phyloP scores from a whole-genome alignment of 2,329 filamentous ascomycete species.

The Colletotrichum sublineola region DNA sequence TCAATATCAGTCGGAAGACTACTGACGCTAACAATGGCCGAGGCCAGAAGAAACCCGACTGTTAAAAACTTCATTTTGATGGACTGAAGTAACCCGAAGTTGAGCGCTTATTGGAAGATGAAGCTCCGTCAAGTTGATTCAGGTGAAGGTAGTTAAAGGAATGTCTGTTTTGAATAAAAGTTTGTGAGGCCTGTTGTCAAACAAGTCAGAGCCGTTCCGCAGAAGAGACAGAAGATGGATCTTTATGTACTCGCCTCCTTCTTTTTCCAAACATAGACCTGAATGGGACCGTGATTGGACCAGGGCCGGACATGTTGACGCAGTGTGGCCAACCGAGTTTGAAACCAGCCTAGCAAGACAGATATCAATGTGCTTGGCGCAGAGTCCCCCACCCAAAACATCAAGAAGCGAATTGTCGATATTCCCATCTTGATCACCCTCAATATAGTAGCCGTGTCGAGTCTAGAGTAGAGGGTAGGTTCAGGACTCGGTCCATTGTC shows the following conservation, averaged over 20 bases:
- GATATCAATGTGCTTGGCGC: conserved; percentile 31
- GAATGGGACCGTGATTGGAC: conserved; percentile 19
- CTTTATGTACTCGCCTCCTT: conserved; percentile 32
- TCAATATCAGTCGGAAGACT: conserved; percentile 38
- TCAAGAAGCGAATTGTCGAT: conserved; percentile 5
- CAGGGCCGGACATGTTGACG: conserved; percentile 33
- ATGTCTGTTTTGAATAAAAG: conserved; percentile 35
- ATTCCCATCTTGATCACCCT: conserved; percentile 12
- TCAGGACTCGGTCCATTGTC: conserved; percentile 39
- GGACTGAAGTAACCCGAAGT: conserved; percentile 37
- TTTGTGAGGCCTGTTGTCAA: conserved; percentile 38
- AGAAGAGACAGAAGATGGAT: background rate
- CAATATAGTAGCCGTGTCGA: conserved; percentile 30
- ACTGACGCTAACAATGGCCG: conserved; percentile 41
- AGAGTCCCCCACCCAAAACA: conserved; percentile 30
- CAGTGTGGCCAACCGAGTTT: conserved; percentile 19
- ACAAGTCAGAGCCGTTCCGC: background rate
- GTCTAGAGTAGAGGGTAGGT: conserved; percentile 26
- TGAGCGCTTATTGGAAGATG: background rate
- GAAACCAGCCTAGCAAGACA: conserved; percentile 35
- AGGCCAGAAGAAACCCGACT: conserved; percentile 33
- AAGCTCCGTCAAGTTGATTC: conserved; percentile 15
- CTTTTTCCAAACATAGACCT: conserved; percentile 16
- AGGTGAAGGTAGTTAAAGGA: conserved; percentile 21
- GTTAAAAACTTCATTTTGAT: conserved; percentile 41